Evolutionary conservation across 2,329 filamentous ascomycete genomes (phyloP).

Genomic region (Myriosclerotinia duriaeana): DNA sequence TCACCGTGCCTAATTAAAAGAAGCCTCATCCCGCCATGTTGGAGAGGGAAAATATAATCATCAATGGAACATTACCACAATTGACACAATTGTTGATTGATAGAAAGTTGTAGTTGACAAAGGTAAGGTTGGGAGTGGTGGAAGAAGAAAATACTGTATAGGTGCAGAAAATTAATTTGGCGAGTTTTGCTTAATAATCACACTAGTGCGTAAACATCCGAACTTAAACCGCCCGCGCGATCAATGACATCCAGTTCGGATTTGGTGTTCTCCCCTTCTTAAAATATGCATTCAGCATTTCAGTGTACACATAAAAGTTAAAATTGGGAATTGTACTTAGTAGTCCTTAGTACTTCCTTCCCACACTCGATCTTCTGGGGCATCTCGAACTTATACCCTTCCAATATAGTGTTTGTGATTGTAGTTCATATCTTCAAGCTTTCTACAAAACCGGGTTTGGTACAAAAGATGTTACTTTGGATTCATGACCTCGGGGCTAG

Average conservation of each 20-base stretch:
- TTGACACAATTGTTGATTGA: slow-evolving; percentile 11
- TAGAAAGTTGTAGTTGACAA: background rate
- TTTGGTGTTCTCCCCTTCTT: background rate
- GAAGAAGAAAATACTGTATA: slow-evolving; percentile 10
- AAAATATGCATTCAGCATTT: background rate
- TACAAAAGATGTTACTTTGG: background rate
- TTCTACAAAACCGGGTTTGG: background rate
- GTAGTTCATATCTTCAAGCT: no score
- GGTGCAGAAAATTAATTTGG: slow-evolving; percentile 6
- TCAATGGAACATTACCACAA: slow-evolving; percentile 33
- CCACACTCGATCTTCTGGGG: no score
- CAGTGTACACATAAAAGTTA: background rate
- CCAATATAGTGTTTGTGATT: background rate
- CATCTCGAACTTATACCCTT: background rate
- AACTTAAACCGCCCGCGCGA: background rate
- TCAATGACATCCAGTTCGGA: background rate
- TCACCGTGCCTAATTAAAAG: slow-evolving; percentile 85
- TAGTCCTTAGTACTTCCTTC: no score
- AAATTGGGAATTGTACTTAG: background rate
- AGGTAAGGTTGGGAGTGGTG: background rate
- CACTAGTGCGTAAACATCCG: background rate
- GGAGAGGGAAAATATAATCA: slow-evolving; percentile 29
- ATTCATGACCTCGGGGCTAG: no score
- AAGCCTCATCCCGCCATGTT: slow-evolving; percentile 54
- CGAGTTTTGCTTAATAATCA: slow-evolving; percentile 2